Conservation (phyloP, 208 protist genomes). For the Crithidia brevicula region DNA sequence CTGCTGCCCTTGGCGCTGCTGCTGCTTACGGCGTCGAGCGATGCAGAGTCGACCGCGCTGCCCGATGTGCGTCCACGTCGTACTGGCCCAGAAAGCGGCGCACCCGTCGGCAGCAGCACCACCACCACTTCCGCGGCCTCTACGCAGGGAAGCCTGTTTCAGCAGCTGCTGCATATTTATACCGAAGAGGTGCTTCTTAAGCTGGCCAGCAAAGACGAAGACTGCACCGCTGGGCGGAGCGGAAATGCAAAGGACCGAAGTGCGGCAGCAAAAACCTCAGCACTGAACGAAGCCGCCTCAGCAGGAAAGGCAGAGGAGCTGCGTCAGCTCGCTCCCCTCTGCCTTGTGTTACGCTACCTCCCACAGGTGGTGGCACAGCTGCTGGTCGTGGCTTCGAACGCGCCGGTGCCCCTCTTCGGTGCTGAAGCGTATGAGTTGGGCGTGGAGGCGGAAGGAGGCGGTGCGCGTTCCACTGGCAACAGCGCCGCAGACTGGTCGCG, state of each 20-base stretch:
- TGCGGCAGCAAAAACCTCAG: too few relatives aligned
- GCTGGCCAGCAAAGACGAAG: neutral
- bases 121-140: neutral
- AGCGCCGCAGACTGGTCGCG: neutral
- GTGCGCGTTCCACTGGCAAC: neutral
- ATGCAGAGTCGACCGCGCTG: slow-evolving; percentile 3
- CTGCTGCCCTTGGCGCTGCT: slow-evolving; percentile 61
- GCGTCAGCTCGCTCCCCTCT: slow-evolving; percentile 23
- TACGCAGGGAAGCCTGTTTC: neutral
- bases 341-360: slow-evolving; percentile 30
- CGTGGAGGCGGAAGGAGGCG: neutral
- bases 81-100: neutral
- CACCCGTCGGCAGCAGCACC: neutral
- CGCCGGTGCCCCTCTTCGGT: slow-evolving; percentile 18
- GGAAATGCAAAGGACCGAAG: neutral
- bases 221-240: neutral
- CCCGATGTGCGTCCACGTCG: neutral
- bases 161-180: slow-evolving; percentile 8
- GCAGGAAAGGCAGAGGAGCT: neutral
- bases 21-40: slow-evolving; percentile 25
- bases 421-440: slow-evolving; percentile 7
- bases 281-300: too few relatives aligned
- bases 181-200: neutral
- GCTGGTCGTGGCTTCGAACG: slow-evolving; percentile 28
- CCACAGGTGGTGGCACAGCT: slow-evolving; percentile 33